Evolutionary conservation across 2,329 filamentous ascomycete species (phyloP), one percentile per base, ranked within the genome.

Genomic region (Phyllosticta citrichinensis): DNA sequence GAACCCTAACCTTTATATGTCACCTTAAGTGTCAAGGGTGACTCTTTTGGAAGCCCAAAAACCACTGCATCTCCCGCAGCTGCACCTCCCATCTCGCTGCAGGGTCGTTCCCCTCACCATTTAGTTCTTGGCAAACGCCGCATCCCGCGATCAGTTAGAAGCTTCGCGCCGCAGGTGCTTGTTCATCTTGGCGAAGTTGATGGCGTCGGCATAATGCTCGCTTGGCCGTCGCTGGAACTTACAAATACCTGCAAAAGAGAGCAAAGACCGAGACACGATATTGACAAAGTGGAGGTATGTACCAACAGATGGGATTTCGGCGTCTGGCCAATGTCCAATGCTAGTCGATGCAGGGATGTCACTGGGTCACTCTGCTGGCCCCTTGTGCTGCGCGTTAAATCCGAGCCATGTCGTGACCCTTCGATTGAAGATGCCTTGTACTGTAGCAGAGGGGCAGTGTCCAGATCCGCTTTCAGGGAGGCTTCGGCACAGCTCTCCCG

Each of bases 91-190:
- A 12, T 19, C 19, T 25, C 40, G 40, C 40, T 47, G 14, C 40
- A 47, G 40, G 40, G 10, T 60, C 24, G 24, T 60, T 60, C 58
- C 58, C 58, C 58, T 60, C 58, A 56, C 53, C 19, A 55, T 35
- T 10, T 47, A 25, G 53, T 27, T 24, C 35, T 56, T 51, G 58
- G 25, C 52, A 47, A 60, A 54, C 25, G 9, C 19, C n/a, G 40
- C 55, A 40, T 40, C 52, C 58, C 40, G 17, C 40, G 40, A 47
- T 47, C 14, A 47, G 40, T 47, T 47, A 47, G 40, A 47, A n/a
- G 40, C 40, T 19, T 14, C 40, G 14, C 40, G 40, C n/a, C 17
- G 40, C n/a, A n/a, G 4, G 40, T 47, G 40, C 17, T 47, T 8
- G 40, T n/a, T 47, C 40, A 2, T 47, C 40, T 47, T 47, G 40